Evolutionary conservation across 1,284 basidiomycete species (phyloP).

Genomic region (Erythrobasidium hasegawianum): DNA sequence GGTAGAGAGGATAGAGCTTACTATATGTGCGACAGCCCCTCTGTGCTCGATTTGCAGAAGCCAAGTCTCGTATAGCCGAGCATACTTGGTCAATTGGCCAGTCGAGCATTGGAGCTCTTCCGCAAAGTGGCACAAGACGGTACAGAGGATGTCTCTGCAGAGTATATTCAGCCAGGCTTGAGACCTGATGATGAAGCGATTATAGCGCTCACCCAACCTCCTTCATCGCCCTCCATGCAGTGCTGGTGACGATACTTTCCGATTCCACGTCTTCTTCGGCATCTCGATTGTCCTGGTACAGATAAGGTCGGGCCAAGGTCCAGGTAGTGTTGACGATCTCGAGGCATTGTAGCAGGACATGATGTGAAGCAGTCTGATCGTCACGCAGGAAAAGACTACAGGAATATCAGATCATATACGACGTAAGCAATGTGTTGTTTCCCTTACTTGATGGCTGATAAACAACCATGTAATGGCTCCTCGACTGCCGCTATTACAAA

Average conservation of each 20-base stretch:
- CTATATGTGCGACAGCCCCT: constrained; percentile 32
- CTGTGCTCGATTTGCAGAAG: constrained; percentile 21
- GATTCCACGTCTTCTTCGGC: constrained; percentile 2
- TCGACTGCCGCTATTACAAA: no score
- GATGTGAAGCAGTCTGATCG: no score
- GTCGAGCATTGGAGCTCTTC: not conserved
- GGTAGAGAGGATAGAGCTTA: not conserved
- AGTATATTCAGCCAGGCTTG: no score
- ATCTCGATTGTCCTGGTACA: not conserved
- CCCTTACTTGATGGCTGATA: no score
- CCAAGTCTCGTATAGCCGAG: constrained; percentile 16
- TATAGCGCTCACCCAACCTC: constrained; percentile 16
- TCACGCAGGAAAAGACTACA: no score
- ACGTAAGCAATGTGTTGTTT: no score
- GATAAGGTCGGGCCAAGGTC: constrained; percentile 4
- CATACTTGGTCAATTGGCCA: constrained; percentile 6
- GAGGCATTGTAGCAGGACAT: no score
- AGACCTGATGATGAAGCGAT: no score
- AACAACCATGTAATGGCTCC: no score
- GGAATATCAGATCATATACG: no score
- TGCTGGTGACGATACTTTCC: constrained; percentile 11
- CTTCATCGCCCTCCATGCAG: constrained; percentile 26
- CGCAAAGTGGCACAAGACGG: no score
- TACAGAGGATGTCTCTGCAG: no score
- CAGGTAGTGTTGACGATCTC: not conserved